Conservation (phyloP, 1,139 yeast species). For the Diutina mesorugosa region DNA sequence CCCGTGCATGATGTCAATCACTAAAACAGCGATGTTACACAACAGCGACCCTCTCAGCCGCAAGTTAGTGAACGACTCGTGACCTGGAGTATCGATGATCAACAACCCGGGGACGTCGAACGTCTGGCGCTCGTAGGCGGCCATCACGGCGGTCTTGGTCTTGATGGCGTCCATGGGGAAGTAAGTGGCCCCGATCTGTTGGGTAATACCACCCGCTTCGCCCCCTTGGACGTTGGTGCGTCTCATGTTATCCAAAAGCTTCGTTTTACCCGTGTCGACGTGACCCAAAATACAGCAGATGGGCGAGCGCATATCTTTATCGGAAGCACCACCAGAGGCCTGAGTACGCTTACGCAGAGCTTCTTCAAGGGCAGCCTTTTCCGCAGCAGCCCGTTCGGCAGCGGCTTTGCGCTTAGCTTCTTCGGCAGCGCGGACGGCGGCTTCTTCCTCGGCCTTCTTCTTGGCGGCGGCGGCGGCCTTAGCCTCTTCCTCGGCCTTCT, state of each 20-base stretch:
- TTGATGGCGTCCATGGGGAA: conserved; percentile 94
- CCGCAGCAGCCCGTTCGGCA: not conserved
- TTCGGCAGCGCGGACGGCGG: not conserved
- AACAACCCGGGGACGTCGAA: conserved; percentile 95
- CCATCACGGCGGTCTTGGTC: conserved; percentile 86
- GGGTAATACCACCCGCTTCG: conserved; percentile 99
- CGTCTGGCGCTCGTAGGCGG: conserved; percentile 67
- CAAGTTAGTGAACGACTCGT: conserved; percentile 95
- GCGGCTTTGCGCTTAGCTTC: conserved; percentile 1
- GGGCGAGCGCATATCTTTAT: conserved; percentile 79
- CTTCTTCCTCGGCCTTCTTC: not conserved
- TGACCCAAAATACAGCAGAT: conserved; percentile 98
- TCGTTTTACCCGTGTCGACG: conserved; percentile 99
- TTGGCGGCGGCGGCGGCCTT: not conserved
- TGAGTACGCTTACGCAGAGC: not conserved
- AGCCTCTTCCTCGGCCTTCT: not conserved
- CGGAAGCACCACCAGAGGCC: conserved; percentile 8
- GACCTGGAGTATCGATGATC: conserved; percentile 98
- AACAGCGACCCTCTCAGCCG: conserved; percentile 98
- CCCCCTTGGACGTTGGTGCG: conserved; percentile 99
- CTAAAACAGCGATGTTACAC: conserved; percentile 97
- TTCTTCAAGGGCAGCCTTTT: not conserved
- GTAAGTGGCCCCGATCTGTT: conserved; percentile 99
- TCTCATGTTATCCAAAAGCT: conserved; percentile 89
- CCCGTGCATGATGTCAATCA: conserved; percentile 98